These are phyloP conservation scores for Monilinia fructicola DNA, from an alignment of 2,329 filamentous ascomycete species.

Conservation along the genomic window DNA sequence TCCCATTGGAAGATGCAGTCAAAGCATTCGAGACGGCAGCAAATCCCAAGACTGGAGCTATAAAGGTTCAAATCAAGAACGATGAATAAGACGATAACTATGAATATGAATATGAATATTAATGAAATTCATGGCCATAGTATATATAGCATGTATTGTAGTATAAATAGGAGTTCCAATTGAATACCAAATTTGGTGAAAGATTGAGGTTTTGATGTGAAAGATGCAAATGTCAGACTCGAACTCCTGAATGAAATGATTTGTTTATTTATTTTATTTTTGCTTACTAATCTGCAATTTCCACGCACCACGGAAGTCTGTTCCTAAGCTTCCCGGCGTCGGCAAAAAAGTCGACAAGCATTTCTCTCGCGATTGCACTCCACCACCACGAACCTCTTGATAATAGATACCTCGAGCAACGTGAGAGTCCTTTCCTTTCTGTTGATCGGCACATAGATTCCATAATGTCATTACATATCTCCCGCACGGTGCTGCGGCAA, in stretches of 20 bases:
- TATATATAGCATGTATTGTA: conserved; percentile 23
- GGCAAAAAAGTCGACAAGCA: conserved; percentile 32
- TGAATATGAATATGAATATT: conserved; percentile 13
- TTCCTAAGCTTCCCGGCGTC: conserved; percentile 31
- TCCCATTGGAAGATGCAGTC: conserved; percentile 78
- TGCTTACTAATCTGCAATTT: conserved; percentile 23
- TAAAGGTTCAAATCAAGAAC: conserved; percentile 94
- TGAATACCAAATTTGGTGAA: background rate
- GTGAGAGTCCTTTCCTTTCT: conserved; percentile 28
- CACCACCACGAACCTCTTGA: conserved; percentile 36
- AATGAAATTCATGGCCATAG: conserved; percentile 14
- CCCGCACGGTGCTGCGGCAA: conserved; percentile 39
- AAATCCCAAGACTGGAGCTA: conserved; percentile 88
- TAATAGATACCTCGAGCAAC: conserved; percentile 29
- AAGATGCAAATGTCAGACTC: background rate
- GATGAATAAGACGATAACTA: conserved; percentile 27
- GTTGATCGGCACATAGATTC: conserved; percentile 30
- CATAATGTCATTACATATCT: conserved; percentile 39
- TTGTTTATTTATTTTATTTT: background rate
- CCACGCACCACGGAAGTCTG: conserved; percentile 15
- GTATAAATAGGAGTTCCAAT: background rate
- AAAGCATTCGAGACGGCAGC: conserved; percentile 88
- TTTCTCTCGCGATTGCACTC: conserved; percentile 31
- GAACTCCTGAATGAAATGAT: background rate
- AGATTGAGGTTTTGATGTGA: background rate